These are phyloP conservation scores for Schizosaccharomyces versatilis DNA, from an alignment of 1,139 yeast species.

Conservation along the genomic window DNA sequence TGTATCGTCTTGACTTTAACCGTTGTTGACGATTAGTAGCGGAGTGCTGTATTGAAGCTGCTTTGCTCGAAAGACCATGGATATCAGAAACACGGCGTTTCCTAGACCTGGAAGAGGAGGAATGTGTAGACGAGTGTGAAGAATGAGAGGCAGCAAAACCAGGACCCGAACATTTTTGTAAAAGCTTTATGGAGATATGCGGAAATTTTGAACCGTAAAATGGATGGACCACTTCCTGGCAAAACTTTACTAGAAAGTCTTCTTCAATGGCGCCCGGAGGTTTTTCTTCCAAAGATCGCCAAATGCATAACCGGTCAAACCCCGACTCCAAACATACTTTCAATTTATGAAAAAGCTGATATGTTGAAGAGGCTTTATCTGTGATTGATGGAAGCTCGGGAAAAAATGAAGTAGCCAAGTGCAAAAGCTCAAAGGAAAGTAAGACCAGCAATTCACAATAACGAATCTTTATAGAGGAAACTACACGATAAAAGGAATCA, in stretches of 20 bases:
- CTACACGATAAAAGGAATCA: background rate
- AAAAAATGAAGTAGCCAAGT: background rate
- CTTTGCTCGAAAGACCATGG: too few relatives aligned
- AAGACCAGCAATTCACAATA: background rate
- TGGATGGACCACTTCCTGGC: background rate
- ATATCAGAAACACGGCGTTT: too few relatives aligned
- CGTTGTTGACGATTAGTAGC: too few relatives aligned
- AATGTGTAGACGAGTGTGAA: conserved; percentile 81
- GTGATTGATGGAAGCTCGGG: background rate
- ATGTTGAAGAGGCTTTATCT: background rate
- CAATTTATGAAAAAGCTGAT: background rate
- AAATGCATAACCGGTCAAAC: background rate
- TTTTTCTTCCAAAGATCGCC: background rate
- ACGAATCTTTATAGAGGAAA: background rate
- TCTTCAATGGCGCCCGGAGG: background rate
- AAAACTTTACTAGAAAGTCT: background rate
- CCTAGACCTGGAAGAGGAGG: conserved; percentile 51
- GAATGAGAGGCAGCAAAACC: conserved; percentile 21
- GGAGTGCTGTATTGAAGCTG: too few relatives aligned
- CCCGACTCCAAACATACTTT: background rate
- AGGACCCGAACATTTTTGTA: background rate
- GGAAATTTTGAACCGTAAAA: background rate
- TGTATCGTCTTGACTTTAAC: too few relatives aligned
- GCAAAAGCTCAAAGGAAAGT: background rate
- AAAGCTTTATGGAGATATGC: background rate